Evolutionary conservation across 2,329 filamentous ascomycete species (phyloP).

Genomic region (Onygenales sp.): DNA sequence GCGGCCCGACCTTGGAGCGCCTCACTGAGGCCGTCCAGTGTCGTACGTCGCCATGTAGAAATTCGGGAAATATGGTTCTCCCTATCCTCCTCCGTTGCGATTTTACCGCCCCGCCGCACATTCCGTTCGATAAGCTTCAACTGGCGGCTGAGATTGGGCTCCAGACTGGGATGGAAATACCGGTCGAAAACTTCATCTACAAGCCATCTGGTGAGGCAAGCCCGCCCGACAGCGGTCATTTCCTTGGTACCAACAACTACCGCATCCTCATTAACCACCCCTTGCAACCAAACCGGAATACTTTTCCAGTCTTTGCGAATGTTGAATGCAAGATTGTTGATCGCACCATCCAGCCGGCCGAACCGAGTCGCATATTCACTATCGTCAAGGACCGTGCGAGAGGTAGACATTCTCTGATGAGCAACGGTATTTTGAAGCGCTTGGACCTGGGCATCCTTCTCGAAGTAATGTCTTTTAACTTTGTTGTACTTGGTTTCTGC

Average conservation of each 20-base stretch:
- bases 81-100: constrained; percentile 74
- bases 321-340: constrained; percentile 90
- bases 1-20: constrained; percentile 57
- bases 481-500: constrained; percentile 93
- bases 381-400: constrained; percentile 87
- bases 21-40: constrained; percentile 77
- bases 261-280: constrained; percentile 75
- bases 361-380: constrained; percentile 87
- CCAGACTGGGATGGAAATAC: constrained; percentile 84
- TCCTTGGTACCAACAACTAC: constrained; percentile 84
- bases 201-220: constrained; percentile 81
- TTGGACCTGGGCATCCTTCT: constrained; percentile 81
- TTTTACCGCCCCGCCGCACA: constrained; percentile 65
- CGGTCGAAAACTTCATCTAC: constrained; percentile 84
- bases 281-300: constrained; percentile 70
- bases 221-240: constrained; percentile 91
- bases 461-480: constrained; percentile 95
- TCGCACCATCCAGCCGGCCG: constrained; percentile 81
- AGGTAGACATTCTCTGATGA: constrained; percentile 89
- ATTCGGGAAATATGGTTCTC: constrained; percentile 82
- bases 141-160: constrained; percentile 62
- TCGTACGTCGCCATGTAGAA: constrained; percentile 86
- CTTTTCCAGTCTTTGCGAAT: constrained; percentile 89
- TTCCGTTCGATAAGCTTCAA: constrained; percentile 82
- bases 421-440: constrained; percentile 95